Evolutionary conservation across 768 basidiomycete genomes (phyloP).

Genomic region (Chalciporus sphaerocephalus): DNA sequence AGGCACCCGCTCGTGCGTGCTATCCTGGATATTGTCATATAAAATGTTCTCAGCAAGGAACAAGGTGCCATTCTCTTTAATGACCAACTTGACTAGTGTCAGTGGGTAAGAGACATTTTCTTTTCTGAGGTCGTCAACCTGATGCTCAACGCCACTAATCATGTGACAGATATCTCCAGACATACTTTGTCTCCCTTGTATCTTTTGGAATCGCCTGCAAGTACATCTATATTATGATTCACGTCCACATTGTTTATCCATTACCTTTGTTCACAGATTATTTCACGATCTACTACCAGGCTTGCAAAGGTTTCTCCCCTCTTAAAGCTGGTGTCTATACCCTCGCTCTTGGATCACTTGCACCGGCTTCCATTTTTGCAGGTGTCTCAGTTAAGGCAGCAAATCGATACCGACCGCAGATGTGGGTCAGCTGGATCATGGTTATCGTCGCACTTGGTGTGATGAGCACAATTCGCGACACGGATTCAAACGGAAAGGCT

Average conservation of each 20-base stretch:
- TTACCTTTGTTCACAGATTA: slow-evolving; percentile 30
- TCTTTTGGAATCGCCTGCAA: slow-evolving; percentile 22
- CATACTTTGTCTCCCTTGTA: slow-evolving; percentile 25
- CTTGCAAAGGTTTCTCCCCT: too few relatives aligned
- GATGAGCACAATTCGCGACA: slow-evolving; percentile 24
- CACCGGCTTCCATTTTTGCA: slow-evolving; percentile 36
- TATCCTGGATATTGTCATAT: too few relatives aligned
- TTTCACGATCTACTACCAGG: slow-evolving; percentile 38
- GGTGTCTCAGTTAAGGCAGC: slow-evolving; percentile 37
- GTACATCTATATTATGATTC: slow-evolving; percentile 2
- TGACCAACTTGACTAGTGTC: slow-evolving; percentile 30
- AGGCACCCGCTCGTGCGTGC: slow-evolving; percentile 33
- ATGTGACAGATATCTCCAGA: slow-evolving; percentile 29
- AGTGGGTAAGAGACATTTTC: slow-evolving; percentile 21
- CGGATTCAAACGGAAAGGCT: slow-evolving; percentile 23
- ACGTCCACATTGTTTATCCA: too few relatives aligned
- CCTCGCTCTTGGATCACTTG: too few relatives aligned
- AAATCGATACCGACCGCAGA: slow-evolving; percentile 36
- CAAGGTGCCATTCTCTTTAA: slow-evolving; percentile 34
- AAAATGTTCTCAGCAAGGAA: too few relatives aligned
- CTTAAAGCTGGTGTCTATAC: too few relatives aligned
- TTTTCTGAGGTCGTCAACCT: too few relatives aligned
- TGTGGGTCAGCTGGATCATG: slow-evolving; percentile 35
- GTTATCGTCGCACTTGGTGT: slow-evolving; percentile 34
- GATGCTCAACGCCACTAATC: too few relatives aligned